Evolutionary conservation across 805 yeast species (phyloP).

Genomic region (Yamadazyma insecticola): DNA sequence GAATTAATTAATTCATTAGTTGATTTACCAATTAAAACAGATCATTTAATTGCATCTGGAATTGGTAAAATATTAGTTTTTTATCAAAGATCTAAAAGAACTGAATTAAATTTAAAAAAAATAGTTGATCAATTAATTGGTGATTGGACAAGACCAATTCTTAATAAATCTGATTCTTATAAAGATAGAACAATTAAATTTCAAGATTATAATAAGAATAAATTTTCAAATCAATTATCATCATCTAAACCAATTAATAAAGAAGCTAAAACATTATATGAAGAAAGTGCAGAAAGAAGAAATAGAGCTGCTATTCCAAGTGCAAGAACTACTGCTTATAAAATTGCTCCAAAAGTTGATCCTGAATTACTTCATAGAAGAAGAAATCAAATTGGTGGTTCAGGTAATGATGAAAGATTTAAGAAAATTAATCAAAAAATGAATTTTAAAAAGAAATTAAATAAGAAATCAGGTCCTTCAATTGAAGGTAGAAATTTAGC

Average conservation of each 20-base stretch:
- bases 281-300: constrained; percentile 86
- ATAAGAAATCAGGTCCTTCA: constrained; percentile 68
- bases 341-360: constrained; percentile 81
- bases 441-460: constrained; percentile 43
- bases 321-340: constrained; percentile 82
- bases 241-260: constrained; percentile 20
- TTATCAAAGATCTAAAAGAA: constrained; percentile 85
- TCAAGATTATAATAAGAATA: constrained; percentile 61
- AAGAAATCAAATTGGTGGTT: constrained; percentile 23
- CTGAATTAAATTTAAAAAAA: constrained; percentile 81
- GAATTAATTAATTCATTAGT: constrained; percentile 71
- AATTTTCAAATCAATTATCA: constrained; percentile 40
- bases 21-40: constrained; percentile 87
- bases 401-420: constrained; percentile 70
- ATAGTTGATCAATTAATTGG: constrained; percentile 88
- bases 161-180: constrained; percentile 92
- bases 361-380: constrained; percentile 42
- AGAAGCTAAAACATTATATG: constrained; percentile 62
- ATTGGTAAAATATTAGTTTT: constrained; percentile 91
- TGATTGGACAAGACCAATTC: constrained; percentile 97
- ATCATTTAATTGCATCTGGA: constrained; percentile 91
- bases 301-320: constrained; percentile 96
- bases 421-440: constrained; percentile 66
- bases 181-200: constrained; percentile 76
- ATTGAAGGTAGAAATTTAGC: constrained; percentile 67